Conservation (phyloP, 75 land plant genomes). For the Adiantum capillusveneris region DNA sequence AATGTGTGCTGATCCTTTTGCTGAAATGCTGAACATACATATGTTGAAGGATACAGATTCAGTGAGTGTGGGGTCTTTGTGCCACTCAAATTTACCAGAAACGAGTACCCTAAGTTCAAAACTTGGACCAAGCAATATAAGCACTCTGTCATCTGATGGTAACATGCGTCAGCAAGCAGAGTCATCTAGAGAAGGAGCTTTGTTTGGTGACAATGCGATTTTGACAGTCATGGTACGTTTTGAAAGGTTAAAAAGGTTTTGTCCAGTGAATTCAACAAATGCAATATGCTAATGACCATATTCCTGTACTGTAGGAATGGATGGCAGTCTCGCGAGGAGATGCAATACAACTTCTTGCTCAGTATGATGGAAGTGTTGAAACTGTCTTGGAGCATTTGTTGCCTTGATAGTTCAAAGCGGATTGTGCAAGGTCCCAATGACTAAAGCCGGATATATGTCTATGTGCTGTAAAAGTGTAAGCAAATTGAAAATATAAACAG, state of each 20-base stretch:
- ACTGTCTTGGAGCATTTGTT: slow-evolving; percentile 82
- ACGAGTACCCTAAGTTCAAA: neutral
- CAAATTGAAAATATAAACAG: no score
- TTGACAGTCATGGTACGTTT: slow-evolving; percentile 87
- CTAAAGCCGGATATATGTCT: no score
- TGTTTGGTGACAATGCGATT: slow-evolving; percentile 77
- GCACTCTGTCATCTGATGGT: slow-evolving; percentile 4
- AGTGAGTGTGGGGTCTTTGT: slow-evolving; percentile 13
- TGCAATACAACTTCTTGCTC: slow-evolving; percentile 90
- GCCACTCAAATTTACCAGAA: neutral
- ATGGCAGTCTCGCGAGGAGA: slow-evolving; percentile 96
- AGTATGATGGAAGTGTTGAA: slow-evolving; percentile 93
- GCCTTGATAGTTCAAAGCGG: no score
- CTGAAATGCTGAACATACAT: slow-evolving; percentile 56
- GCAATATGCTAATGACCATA: no score
- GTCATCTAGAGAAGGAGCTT: slow-evolving; percentile 38
- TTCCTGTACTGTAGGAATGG: slow-evolving; percentile 80
- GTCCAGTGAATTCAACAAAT: no score
- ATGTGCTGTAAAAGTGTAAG: no score
- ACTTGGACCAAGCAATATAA: neutral
- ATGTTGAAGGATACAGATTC: slow-evolving; percentile 52
- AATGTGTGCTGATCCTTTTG: slow-evolving; percentile 90
- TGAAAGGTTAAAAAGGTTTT: no score
- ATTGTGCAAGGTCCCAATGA: no score
- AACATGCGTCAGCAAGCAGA: slow-evolving; percentile 36